Percentiles rank a stretch among this genome's conserved stretches.
phyloP scores from a whole-genome alignment of 176 grass and related monocot species.

The sorghum (Sorghum bicolor) region Sorghum_bicolor_NCBIv3 NC_012873.2:52237501-52238000 shows the following conservation, averaged over 20 bases:
- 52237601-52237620: conserved; percentile 17
- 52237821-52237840: conserved; percentile 8
- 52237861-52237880: neutral
- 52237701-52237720: neutral
- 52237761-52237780: neutral
- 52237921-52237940: too few relatives aligned
- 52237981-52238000: too few relatives aligned
- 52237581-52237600: conserved; percentile 35
- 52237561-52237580: conserved; percentile 28
- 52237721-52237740: neutral
- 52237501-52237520: conserved; percentile 19
- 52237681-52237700: neutral
- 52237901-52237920: conserved; percentile 9
- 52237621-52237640: neutral
- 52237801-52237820: neutral
- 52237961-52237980: too few relatives aligned
- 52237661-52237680: neutral
- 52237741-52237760: neutral
- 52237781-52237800: neutral
- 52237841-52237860: neutral
- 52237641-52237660: neutral
- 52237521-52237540: conserved; percentile 13
- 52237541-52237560: conserved; percentile 22
- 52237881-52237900: neutral
- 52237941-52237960: too few relatives aligned